phyloP scores from a whole-genome alignment of 768 basidiomycete genomes.

The Porpolomopsis calyptriformis region DNA sequence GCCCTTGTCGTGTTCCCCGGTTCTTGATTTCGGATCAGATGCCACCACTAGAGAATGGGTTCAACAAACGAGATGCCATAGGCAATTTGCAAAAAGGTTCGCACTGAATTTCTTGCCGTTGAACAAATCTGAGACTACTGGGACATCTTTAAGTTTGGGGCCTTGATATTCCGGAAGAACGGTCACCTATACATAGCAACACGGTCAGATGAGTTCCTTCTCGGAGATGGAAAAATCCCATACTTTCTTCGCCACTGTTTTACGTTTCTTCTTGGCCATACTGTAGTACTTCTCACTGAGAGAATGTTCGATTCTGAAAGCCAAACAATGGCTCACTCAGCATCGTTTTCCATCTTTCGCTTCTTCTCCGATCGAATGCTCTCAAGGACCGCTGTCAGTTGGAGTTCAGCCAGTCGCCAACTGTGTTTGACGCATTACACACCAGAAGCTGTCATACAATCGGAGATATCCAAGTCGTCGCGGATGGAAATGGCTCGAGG shows the following conservation, averaged over 20 bases:
- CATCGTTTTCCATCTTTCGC: slow-evolving; percentile 59
- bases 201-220: background rate
- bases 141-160: slow-evolving; percentile 47
- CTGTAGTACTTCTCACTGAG: no score
- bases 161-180: slow-evolving; percentile 62
- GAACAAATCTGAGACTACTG: slow-evolving; percentile 58
- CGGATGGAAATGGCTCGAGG: slow-evolving; percentile 76
- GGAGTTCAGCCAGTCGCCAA: background rate
- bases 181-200: slow-evolving; percentile 29
- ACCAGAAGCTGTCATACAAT: slow-evolving; percentile 69
- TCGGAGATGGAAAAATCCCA: background rate
- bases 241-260: slow-evolving; percentile 43
- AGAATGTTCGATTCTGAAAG: background rate
- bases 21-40: slow-evolving; percentile 62
- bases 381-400: slow-evolving; percentile 43
- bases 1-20: slow-evolving; percentile 56
- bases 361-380: slow-evolving; percentile 55
- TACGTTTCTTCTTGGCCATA: slow-evolving; percentile 47
- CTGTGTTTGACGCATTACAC: background rate
- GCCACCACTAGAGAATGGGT: slow-evolving; percentile 52
- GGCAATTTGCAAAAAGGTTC: slow-evolving; percentile 17
- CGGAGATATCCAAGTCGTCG: slow-evolving; percentile 61
- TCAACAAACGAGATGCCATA: background rate
- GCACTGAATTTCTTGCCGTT: slow-evolving; percentile 69
- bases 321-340: slow-evolving; percentile 28